These are phyloP conservation scores for Isoetes engelmannii DNA, from an alignment of 83 land plant genomes.

Conservation along the genomic window DNA sequence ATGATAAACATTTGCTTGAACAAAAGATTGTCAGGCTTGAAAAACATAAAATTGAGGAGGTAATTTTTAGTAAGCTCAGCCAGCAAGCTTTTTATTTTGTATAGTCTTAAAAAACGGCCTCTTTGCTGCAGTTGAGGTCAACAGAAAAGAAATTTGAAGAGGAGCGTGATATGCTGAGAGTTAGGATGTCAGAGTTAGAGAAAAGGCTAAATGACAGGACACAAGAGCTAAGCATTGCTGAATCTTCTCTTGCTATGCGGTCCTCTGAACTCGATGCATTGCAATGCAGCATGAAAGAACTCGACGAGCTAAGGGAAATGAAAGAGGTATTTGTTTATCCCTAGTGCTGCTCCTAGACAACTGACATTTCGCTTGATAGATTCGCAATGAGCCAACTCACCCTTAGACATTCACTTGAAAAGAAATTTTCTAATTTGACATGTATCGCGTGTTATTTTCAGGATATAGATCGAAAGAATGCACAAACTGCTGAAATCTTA, in stretches of 20 bases:
- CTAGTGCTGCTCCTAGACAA: too few relatives aligned
- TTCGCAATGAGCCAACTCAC: too few relatives aligned
- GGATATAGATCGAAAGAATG: slow-evolving; percentile 12
- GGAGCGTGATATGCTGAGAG: slow-evolving; percentile 45
- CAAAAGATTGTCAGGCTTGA: slow-evolving; percentile 2
- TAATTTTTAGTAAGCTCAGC: not conserved
- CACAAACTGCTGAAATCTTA: slow-evolving; percentile 4
- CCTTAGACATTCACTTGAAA: too few relatives aligned
- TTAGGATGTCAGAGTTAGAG: slow-evolving; percentile 52
- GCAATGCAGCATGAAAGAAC: slow-evolving; percentile 55
- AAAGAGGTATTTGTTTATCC: slow-evolving; percentile 45
- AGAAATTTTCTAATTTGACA: too few relatives aligned
- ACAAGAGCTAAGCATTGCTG: slow-evolving; percentile 39
- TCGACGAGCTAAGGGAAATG: slow-evolving; percentile 78
- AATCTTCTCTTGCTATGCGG: slow-evolving; percentile 43
- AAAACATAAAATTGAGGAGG: slow-evolving; percentile 1
- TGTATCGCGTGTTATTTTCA: not conserved
- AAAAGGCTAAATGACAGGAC: slow-evolving; percentile 41
- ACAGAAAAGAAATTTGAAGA: slow-evolving; percentile 47
- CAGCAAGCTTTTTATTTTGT: not conserved
- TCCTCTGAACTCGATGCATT: slow-evolving; percentile 47
- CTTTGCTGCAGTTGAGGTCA: slow-evolving; percentile 29
- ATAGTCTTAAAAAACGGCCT: not conserved
- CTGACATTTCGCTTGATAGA: too few relatives aligned
- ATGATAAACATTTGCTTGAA: slow-evolving; percentile 9